These are phyloP conservation scores for Fusarium sp. DNA, from an alignment of 2,329 filamentous ascomycete species.

Conservation along the genomic window DNA sequence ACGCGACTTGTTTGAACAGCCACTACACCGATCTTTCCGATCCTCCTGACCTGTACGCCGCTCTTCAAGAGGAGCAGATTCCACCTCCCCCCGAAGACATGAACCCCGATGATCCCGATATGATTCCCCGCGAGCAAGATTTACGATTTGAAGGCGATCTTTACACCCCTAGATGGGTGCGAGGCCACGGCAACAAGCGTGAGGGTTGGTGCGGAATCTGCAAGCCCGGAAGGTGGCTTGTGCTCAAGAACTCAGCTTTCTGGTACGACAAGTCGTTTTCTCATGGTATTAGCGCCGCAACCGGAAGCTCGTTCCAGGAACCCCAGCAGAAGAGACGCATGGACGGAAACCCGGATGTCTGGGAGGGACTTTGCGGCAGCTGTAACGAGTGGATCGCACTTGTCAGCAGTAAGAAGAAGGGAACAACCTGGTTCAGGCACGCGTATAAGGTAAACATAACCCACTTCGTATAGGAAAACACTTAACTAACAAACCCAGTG, in stretches of 20 bases:
- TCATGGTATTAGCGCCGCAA: conserved; percentile 87
- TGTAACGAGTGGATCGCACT: conserved; percentile 87
- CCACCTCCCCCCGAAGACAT: conserved; percentile 85
- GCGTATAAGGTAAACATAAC: conserved; percentile 80
- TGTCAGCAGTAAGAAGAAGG: conserved; percentile 90
- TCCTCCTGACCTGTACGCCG: conserved; percentile 83
- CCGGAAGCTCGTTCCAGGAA: conserved; percentile 83
- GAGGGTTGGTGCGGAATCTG: conserved; percentile 93
- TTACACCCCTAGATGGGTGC: conserved; percentile 87
- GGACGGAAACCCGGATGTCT: conserved; percentile 85
- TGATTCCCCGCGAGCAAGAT: conserved; percentile 84
- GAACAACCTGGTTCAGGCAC: conserved; percentile 92
- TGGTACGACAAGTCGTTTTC: conserved; percentile 96
- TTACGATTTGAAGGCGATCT: conserved; percentile 85
- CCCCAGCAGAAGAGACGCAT: conserved; percentile 82
- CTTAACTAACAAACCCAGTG: conserved; percentile 64
- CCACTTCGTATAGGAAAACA: background rate
- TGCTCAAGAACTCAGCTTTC: conserved; percentile 90
- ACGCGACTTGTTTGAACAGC: conserved; percentile 75
- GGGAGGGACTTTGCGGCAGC: conserved; percentile 84
- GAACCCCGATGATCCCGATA: conserved; percentile 82
- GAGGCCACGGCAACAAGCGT: conserved; percentile 88
- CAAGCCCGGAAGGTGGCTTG: conserved; percentile 87
- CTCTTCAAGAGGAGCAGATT: conserved; percentile 80
- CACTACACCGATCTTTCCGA: conserved; percentile 83